Evolutionary conservation across 192 early-diverging fungal genomes (phyloP), one percentile per base, ranked within the genome.

Genomic region (Podila epigama): DNA sequence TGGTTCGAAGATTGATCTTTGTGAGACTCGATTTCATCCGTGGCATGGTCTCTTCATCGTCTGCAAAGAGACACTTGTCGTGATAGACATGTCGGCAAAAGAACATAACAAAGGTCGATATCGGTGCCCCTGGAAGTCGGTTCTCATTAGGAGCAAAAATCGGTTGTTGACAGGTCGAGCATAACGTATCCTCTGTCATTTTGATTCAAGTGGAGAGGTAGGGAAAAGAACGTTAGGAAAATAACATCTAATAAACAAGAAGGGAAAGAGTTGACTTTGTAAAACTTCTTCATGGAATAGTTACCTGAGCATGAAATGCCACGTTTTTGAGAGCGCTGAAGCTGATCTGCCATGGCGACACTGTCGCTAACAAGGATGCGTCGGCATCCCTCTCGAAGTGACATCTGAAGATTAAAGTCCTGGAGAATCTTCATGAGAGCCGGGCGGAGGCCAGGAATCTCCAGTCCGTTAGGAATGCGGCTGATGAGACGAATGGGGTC

Each of bases 21-120:
- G 51, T 63, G 44, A 40, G 29, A 8, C 32, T 62, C 32, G 41
- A 69, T 48, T 59, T 69, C 56, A 60, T 60, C 60, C 25, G 65
- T 22, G 51, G 69, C 63, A 62, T 66, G 16, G 67, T 65, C 3
- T 89, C 81, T 28, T 25, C 60, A 4, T 87, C 86, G 4, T 87
- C 79, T 16, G 82, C 81, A 39, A 93, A 70, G n/a, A 98, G 75
- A 59, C 97, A 99, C 13, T 79, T 58, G 66, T 93, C 91, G 63
- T 99, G 97, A 69, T 88, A 97, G 2, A 87, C 84, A 70, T 99
- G 96, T 60, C 90, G 85, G 60, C 97, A 99, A 79, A 96, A 98
- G 66, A 97, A 99, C 16, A 95, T 82, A 36, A 98, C 81, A 58
- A 83, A 86, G 58, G 79, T 87, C n/a, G 60, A 71, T 51, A 62